Evolutionary conservation across 2,329 filamentous ascomycete genomes (phyloP), one percentile per base, ranked within the genome.

Genomic region (Dendryphion nanum): DNA sequence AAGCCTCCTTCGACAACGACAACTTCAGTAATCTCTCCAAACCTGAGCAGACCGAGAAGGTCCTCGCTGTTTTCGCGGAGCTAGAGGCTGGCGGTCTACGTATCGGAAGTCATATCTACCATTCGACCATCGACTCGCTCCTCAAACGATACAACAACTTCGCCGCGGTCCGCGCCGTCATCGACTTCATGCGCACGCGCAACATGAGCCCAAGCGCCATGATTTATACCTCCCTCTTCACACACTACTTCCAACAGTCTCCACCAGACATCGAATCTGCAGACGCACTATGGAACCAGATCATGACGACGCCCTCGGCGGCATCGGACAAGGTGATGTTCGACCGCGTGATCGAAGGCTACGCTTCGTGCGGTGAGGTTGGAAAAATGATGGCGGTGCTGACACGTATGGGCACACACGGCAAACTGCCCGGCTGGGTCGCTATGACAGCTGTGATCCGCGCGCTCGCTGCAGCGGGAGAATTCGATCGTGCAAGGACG

Each of bases 151-250:
- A 70, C 38, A 49, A 59, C 18, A 76, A 76, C 47, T 44, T 69
- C 32, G 20, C 48, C 2, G 78, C 80, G 38, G 75, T 86, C 12
- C 73, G 76, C 30, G 73, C 73, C 2, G 73, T 91, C 6, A 72
- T 89, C 30, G 64, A 70, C 1, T 78, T 84, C 59, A 85, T 93
- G 75, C 66, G 68, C 35, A 50, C 55, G 5, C 66, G 71, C 17
- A 74, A 75, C 15, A 54, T 83, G 30, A 59, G 73, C 33, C 73
- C 80, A 2, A 78, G 77, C 4, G 64, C 79, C 1, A 77, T 88
- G 50, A 85, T 89, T 54, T 86, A 86, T 68, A 90, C 86, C 17
- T 85, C 83, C 53, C 75, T 93, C 15, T 70, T 86, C 31, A 77
- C 83, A 31, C 74, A 85, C 57, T 83, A 83, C 57, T 84, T 90